A percentile compares a stretch with the other conserved stretches of the same genome.
Conservation (phyloP, 2,329 filamentous ascomycete genomes). For the Biscogniauxia marginata region DNA sequence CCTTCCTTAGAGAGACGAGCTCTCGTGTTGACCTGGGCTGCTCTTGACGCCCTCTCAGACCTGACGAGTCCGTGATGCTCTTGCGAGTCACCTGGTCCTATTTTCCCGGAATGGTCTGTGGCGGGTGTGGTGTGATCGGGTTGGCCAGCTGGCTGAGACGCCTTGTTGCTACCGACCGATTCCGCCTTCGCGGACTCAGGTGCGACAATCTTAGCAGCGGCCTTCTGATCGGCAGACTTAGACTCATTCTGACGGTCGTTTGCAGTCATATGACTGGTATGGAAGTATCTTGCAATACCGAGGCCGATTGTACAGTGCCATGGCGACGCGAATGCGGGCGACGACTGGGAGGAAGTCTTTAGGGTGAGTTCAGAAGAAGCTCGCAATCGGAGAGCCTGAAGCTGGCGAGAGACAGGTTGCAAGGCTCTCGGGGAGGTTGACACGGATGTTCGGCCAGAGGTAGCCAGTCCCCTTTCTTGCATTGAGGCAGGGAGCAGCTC, state of each 20-base stretch:
- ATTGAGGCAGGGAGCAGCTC: slow-evolving; percentile 5
- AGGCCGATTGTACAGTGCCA: slow-evolving; percentile 13
- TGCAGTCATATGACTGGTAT: slow-evolving; percentile 8
- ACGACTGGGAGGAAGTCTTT: slow-evolving; percentile 8
- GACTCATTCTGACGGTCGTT: slow-evolving; percentile 11
- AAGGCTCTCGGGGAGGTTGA: slow-evolving; percentile 5
- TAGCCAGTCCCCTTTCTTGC: slow-evolving; percentile 7
- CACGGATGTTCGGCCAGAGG: slow-evolving; percentile 1
- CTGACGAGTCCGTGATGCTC: slow-evolving; percentile 63
- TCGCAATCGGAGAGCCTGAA: slow-evolving; percentile 8
- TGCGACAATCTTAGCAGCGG: slow-evolving; percentile 15
- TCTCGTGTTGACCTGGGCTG: slow-evolving; percentile 84
- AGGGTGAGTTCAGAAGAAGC: slow-evolving; percentile 9
- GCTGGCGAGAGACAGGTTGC: not conserved
- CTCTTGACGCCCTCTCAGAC: slow-evolving; percentile 82
- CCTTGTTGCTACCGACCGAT: too few species aligned
- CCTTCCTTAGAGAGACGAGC: slow-evolving; percentile 86
- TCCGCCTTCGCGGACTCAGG: slow-evolving; percentile 27
- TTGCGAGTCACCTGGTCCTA: slow-evolving; percentile 45
- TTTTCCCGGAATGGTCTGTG: slow-evolving; percentile 16
- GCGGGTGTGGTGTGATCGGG: not conserved
- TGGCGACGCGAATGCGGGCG: slow-evolving; percentile 2
- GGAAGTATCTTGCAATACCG: slow-evolving; percentile 18
- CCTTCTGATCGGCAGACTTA: slow-evolving; percentile 8
- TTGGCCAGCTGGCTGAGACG: too few species aligned